These are phyloP conservation scores for Lipomyces sp. DNA, from an alignment of 805 yeast species.

Conservation along the genomic window DNA sequence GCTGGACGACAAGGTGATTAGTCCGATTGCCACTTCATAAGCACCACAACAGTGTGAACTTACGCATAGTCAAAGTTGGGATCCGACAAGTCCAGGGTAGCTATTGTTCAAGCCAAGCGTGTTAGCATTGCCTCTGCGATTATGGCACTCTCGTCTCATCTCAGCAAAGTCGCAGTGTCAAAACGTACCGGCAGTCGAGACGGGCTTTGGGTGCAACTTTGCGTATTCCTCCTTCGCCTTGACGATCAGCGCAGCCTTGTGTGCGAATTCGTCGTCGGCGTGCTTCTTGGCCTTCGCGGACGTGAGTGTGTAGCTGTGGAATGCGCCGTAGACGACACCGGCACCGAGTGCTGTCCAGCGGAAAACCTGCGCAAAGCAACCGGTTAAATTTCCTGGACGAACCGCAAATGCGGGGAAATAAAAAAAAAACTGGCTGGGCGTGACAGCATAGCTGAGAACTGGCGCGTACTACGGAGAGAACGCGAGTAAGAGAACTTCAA, in stretches of 20 bases:
- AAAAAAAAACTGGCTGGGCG: not conserved
- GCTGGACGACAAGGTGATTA: conserved; percentile 1
- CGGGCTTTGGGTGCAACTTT: conserved; percentile 52
- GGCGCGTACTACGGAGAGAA: no score
- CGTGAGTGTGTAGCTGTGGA: conserved; percentile 71
- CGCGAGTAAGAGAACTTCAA: no score
- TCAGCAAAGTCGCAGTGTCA: no score
- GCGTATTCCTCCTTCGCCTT: conserved; percentile 90
- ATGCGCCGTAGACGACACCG: conserved; percentile 85
- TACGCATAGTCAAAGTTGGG: conserved; percentile 80
- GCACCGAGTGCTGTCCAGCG: conserved; percentile 90
- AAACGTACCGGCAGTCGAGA: conserved; percentile 38
- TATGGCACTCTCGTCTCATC: no score
- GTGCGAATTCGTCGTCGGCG: conserved; percentile 56
- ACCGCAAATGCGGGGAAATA: no score
- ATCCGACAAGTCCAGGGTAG: conserved; percentile 62
- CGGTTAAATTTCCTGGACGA: not conserved
- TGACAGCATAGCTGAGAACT: not conserved
- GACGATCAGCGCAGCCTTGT: conserved; percentile 69
- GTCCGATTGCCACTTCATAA: not conserved
- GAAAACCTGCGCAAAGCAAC: conserved; percentile 52
- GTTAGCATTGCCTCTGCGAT: not conserved
- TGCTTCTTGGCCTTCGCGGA: conserved; percentile 56
- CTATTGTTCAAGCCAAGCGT: not conserved
- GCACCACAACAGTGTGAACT: conserved; percentile 11